Percentiles rank a stretch among this genome's conserved stretches.
Conservation (phyloP, 495 filamentous ascomycete genomes). For the Pseudomonodictys pantanalensis region DNA sequence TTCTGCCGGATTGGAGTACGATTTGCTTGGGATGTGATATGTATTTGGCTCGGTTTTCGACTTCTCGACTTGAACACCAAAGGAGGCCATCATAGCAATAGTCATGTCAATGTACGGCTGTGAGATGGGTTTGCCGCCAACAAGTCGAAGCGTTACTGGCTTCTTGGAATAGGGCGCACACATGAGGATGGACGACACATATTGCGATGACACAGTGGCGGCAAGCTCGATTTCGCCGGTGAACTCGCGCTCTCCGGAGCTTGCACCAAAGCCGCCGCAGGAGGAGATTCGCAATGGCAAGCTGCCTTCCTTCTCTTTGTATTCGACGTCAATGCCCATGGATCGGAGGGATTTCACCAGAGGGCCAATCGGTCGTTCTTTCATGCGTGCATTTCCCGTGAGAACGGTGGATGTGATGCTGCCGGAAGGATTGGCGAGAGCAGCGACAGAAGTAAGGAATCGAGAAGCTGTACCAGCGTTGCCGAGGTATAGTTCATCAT, state of each 20-base stretch:
- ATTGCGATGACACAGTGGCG: constrained; percentile 94
- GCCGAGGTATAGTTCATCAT: constrained; percentile 80
- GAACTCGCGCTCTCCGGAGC: constrained; percentile 17
- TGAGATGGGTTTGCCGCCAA: constrained; percentile 93
- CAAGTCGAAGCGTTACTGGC: constrained; percentile 82
- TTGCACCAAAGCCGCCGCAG: constrained; percentile 82
- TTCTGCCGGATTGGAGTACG: constrained; percentile 78
- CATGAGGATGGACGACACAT: constrained; percentile 95
- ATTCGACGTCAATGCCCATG: constrained; percentile 81
- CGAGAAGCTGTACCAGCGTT: constrained; percentile 96
- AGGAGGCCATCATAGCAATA: constrained; percentile 92
- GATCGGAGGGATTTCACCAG: constrained; percentile 86
- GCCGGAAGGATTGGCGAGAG: constrained; percentile 66
- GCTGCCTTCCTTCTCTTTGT: constrained; percentile 74
- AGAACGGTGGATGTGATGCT: constrained; percentile 66
- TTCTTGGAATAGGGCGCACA: constrained; percentile 94
- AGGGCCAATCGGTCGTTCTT: constrained; percentile 86
- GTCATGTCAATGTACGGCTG: constrained; percentile 99
- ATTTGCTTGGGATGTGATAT: constrained; percentile 86
- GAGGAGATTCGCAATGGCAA: constrained; percentile 81
- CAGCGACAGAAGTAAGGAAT: constrained; percentile 90
- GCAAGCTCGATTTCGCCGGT: constrained; percentile 77
- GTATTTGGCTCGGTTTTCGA: constrained; percentile 77
- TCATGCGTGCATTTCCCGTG: constrained; percentile 96
- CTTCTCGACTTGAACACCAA: constrained; percentile 76